phyloP scores from a whole-genome alignment of 2,329 filamentous ascomycete species.

The Epichloe elymi region DNA sequence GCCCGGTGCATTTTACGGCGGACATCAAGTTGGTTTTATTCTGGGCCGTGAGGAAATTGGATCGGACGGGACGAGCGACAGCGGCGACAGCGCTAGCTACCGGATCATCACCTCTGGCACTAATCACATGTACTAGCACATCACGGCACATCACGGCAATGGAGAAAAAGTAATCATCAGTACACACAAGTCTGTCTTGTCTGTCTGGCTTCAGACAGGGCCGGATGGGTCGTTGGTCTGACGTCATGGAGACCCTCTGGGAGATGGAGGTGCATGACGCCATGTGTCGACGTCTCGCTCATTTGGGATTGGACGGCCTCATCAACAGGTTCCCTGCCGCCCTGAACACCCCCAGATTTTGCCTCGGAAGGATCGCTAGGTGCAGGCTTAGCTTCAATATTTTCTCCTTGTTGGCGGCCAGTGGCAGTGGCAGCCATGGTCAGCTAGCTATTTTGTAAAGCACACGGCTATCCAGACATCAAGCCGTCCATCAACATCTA shows the following conservation, averaged over 20 bases:
- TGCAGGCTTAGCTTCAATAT: too few relatives aligned
- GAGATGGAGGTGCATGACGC: conserved; percentile 9
- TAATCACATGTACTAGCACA: not conserved
- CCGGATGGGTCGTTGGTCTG: conserved; percentile 4
- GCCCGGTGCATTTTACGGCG: not conserved
- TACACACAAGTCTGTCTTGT: too few relatives aligned
- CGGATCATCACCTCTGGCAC: not conserved
- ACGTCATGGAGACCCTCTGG: conserved; percentile 12
- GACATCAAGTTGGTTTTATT: conserved; percentile 4
- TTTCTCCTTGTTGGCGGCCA: too few relatives aligned
- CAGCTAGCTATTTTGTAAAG: too few relatives aligned
- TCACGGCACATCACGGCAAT: not conserved
- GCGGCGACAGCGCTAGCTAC: not conserved
- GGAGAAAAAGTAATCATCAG: not conserved
- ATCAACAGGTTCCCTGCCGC: too few relatives aligned
- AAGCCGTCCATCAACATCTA: too few relatives aligned
- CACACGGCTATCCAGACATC: too few relatives aligned
- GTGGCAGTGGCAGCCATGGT: too few relatives aligned
- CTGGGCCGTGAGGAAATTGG: not conserved
- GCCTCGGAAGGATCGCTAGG: too few relatives aligned
- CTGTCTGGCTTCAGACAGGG: not conserved
- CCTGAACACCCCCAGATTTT: too few relatives aligned
- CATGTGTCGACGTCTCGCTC: not conserved
- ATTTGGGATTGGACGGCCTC: not conserved
- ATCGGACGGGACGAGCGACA: not conserved